Percentiles rank a stretch among this genome's conserved stretches.
Conservation (phyloP, 108 stramenopile species). For the Discostella stelligeroides region DNA sequence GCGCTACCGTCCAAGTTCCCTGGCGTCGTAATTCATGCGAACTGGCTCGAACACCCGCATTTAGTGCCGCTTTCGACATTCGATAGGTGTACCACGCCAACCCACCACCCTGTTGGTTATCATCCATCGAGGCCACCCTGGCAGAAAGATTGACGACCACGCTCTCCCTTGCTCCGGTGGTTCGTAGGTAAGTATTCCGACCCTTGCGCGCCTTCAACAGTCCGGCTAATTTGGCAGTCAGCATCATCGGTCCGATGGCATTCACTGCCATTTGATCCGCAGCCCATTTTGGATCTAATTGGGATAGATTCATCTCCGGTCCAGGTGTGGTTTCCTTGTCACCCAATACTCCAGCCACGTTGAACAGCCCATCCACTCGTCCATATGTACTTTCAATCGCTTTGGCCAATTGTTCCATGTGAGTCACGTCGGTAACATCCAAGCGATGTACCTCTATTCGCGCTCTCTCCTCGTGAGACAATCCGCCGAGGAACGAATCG, state of each 20-base stretch:
- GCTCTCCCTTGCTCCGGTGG: constrained; percentile 30
- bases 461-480: constrained; percentile 12
- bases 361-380: constrained; percentile 50
- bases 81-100: constrained; percentile 81
- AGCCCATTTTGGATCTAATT: constrained; percentile 58
- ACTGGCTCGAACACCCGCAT: constrained; percentile 53
- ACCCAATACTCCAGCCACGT: constrained; percentile 54
- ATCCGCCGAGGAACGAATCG: constrained; percentile 25
- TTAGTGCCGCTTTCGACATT: constrained; percentile 71
- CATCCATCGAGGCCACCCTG: constrained; percentile 64
- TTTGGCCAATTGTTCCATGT: constrained; percentile 25
- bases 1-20: constrained; percentile 52
- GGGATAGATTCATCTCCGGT: constrained; percentile 51
- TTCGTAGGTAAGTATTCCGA: constrained; percentile 25
- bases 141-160: constrained; percentile 71
- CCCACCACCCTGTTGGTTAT: constrained; percentile 77
- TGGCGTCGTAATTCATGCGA: constrained; percentile 61
- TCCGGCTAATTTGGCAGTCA: constrained; percentile 43
- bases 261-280: constrained; percentile 54
- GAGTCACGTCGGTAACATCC: constrained; percentile 33
- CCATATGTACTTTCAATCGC: constrained; percentile 20
- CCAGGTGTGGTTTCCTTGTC: constrained; percentile 36
- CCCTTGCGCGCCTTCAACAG: constrained; percentile 47
- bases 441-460: constrained; percentile 29
- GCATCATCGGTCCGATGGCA: constrained; percentile 53